Base-by-base conservation (phyloP, 148 eudicot genomes). In the Chenopodium quinoa region DNA sequence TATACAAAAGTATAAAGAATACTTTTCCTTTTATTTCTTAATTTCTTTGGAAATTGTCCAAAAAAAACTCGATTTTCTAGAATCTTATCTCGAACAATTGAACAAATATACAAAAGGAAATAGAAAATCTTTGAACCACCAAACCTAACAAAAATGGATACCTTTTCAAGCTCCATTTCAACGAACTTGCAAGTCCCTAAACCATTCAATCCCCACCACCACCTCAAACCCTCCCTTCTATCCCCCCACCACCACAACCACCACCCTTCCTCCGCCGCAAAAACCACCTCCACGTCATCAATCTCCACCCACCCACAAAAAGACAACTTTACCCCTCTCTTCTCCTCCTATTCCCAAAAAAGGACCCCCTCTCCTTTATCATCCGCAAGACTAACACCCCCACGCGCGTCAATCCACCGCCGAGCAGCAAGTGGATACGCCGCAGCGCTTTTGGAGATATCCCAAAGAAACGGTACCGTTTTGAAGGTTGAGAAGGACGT, bases 361-460 rank as follows among this genome's bases (percentile, higher is more conserved):
- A 70, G 64, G 56, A 4, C n/a, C 27, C 44, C 74, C 72, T 37
- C 78, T 37, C 60, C 71, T 67, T 52, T 68, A n/a, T 66, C 79
- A 71, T 14, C 32, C 37, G 72, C 44, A 12, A 25, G 27, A 47
- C 75, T 32, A 9, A 3, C 80, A 67, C 47, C 77, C 37, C 79
- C 79, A 46, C 86, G 71, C 1, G 14, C 68, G 37, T 47, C 80
- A 1, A 52, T 76, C 74, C 91, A 88, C 60, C 85, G 74, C 0
- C 78, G 79, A 31, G 81, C 92, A n/a, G 88, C 95, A 40, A 88
- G 86, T 37, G 97, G 97, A 54, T 93, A 93, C 68, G 97, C 97
- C 6, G 91, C 93, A 2, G 97, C 97, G 11, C 91, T 93, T n/a
- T 31, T 93, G 46, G 93, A 91, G 70, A 74, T 82, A 3, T 87